Base-by-base conservation (phyloP, 768 basidiomycete species). In the Tricholomella constricta region DNA sequence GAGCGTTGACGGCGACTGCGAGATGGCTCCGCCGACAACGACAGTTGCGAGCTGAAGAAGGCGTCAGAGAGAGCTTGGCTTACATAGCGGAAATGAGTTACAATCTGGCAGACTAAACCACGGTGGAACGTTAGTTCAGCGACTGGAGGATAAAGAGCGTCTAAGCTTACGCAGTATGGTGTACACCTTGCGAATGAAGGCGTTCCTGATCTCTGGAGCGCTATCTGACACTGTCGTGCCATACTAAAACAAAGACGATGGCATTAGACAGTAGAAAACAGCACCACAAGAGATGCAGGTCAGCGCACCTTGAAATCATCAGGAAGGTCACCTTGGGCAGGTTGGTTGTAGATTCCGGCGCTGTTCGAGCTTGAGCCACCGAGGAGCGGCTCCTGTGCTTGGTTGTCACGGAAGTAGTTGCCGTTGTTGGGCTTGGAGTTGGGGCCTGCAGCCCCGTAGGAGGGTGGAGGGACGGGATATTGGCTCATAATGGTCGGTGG, bases 171-270 rank as follows among this genome's bases (percentile, higher is more conserved):
- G 85, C 3, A 98, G 83, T 62, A 96, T 93, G 25, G 82, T 83
- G 71, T 93, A 96, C 31, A 94, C 89, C 76, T 97, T 97, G 66
- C 92, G 82, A 51, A 98, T 78, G 70, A 98, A 98, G 5, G 86
- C 91, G 57, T 83, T 80, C 47, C 92, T 78, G 64, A 98, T 88
- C 63, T 92, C 87, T 3, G 77, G 69, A 10, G 88, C 80, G 54
- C 88, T 88, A 54, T 92, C 91, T 1, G 84, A 81, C 12, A 93
- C 91, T 1, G 83, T 84, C 1, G 87, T 84, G 2, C 91, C 91
- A 63, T 93, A 93, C 90, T 91, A n/a, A n/a, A n/a, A n/a, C n/a
- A n/a, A n/a, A n/a, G n/a, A n/a, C n/a, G n/a, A n/a, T n/a, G n/a
- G n/a, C n/a, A n/a, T n/a, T n/a, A n/a, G n/a, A n/a, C n/a, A n/a